Percentiles rank a stretch among this genome's conserved stretches.
Conservation (phyloP, 495 filamentous ascomycete genomes). For the Acidiella bohemica region DNA sequence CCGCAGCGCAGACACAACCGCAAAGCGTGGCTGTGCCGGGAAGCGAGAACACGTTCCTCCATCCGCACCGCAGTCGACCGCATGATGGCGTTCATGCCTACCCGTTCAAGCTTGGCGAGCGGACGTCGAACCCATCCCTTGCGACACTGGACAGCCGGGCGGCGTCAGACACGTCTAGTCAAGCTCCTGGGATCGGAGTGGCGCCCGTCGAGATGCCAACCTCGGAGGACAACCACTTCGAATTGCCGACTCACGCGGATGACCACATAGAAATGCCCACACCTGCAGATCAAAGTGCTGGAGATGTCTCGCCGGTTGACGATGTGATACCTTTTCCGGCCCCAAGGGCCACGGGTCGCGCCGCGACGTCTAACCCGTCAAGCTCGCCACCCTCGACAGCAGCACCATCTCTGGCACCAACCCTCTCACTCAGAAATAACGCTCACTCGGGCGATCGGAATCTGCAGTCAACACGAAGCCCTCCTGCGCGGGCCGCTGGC, state of each 20-base stretch:
- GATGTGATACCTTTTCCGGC: too few relatives aligned
- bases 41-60: conserved; percentile 11
- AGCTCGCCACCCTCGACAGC: too few relatives aligned
- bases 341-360: too few relatives aligned
- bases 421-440: too few relatives aligned
- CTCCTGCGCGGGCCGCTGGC: neutral
- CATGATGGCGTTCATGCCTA: conserved; percentile 13
- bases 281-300: neutral
- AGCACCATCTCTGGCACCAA: too few relatives aligned
- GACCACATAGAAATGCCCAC: conserved; percentile 3
- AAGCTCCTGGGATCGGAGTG: neutral
- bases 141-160: conserved; percentile 14
- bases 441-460: too few relatives aligned
- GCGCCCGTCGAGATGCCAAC: conserved; percentile 9
- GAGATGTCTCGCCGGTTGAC: neutral
- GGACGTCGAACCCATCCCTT: neutral
- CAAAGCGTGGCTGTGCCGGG: conserved; percentile 7
- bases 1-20: neutral
- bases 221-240: neutral
- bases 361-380: too few relatives aligned
- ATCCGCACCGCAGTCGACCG: conserved; percentile 9
- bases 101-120: conserved; percentile 9
- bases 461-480: too few relatives aligned
- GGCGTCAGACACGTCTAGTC: neutral
- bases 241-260: neutral